These are phyloP conservation scores for Ogataea hybrid DNA, from an alignment of 1,139 yeast species.

Conservation along the genomic window DNA sequence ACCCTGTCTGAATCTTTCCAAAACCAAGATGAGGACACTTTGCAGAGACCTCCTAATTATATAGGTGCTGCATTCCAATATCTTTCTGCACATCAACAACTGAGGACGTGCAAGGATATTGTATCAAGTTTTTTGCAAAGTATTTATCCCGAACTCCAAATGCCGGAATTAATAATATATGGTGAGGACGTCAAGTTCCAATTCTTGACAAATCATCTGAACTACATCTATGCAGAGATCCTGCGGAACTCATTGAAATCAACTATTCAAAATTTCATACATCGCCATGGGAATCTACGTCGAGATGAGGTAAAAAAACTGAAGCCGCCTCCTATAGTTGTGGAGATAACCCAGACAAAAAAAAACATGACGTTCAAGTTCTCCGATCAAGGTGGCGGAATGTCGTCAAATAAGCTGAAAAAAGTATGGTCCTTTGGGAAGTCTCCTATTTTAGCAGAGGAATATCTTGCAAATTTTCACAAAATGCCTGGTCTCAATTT, in stretches of 20 bases:
- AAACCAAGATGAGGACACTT: constrained; percentile 25
- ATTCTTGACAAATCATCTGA: constrained; percentile 82
- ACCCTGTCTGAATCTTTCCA: constrained; percentile 67
- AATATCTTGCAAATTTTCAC: too few species aligned
- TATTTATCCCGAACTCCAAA: constrained; percentile 50
- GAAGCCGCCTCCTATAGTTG: constrained; percentile 64
- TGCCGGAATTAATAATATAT: constrained; percentile 75
- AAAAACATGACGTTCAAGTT: constrained; percentile 72
- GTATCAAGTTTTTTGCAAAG: constrained; percentile 44
- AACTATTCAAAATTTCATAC: constrained; percentile 49
- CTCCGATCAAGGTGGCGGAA: constrained; percentile 90
- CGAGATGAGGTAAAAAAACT: constrained; percentile 30
- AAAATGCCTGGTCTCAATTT: too few species aligned
- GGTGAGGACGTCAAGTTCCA: constrained; percentile 72
- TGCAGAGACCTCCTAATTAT: constrained; percentile 58
- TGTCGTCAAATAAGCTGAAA: constrained; percentile 54
- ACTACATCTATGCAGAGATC: constrained; percentile 82
- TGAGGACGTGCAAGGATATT: constrained; percentile 54
- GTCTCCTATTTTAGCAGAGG: too few species aligned
- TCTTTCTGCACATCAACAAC: constrained; percentile 72
- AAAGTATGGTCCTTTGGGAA: too few species aligned
- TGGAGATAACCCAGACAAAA: constrained; percentile 65
- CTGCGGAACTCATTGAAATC: constrained; percentile 84
- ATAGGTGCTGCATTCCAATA: constrained; percentile 85
- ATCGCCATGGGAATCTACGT: constrained; percentile 30